Conservation (phyloP, 495 filamentous ascomycete genomes). For the Annulohypoxylon moriforme region DNA sequence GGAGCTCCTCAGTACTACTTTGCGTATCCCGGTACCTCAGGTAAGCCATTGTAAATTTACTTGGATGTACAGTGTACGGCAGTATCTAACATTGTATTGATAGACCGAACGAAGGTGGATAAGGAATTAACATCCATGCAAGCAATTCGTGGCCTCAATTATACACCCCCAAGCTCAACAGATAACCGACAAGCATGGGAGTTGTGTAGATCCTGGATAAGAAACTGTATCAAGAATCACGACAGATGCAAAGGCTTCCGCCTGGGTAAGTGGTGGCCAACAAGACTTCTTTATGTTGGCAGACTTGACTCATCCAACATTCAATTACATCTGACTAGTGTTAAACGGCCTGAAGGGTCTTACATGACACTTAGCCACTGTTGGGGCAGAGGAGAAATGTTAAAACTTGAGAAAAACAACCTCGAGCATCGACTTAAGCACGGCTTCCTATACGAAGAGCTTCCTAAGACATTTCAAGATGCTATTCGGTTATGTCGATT, state of each 20-base stretch:
- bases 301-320: not conserved
- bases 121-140: not conserved
- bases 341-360: constrained; percentile 1
- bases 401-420: constrained; percentile 19
- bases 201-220: constrained; percentile 20
- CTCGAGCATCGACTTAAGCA: constrained; percentile 11
- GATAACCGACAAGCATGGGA: not conserved
- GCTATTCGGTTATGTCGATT: constrained; percentile 32
- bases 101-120: not conserved
- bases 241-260: constrained; percentile 1
- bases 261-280: constrained; percentile 11
- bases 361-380: constrained; percentile 51
- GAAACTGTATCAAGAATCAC: constrained; percentile 15
- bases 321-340: not conserved
- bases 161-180: constrained; percentile 7
- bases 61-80: no score
- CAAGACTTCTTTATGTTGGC: constrained; percentile 19
- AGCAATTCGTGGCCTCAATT: not conserved
- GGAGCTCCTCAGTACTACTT: no score
- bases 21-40: no score
- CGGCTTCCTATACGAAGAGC: constrained; percentile 24
- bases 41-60: no score
- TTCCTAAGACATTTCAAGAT: constrained; percentile 49
- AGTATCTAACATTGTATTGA: no score
- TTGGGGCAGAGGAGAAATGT: constrained; percentile 41